These are phyloP conservation scores for Lagerstroemia speciosa DNA, from an alignment of 345 rosid species.

Conservation along the genomic window DNA sequence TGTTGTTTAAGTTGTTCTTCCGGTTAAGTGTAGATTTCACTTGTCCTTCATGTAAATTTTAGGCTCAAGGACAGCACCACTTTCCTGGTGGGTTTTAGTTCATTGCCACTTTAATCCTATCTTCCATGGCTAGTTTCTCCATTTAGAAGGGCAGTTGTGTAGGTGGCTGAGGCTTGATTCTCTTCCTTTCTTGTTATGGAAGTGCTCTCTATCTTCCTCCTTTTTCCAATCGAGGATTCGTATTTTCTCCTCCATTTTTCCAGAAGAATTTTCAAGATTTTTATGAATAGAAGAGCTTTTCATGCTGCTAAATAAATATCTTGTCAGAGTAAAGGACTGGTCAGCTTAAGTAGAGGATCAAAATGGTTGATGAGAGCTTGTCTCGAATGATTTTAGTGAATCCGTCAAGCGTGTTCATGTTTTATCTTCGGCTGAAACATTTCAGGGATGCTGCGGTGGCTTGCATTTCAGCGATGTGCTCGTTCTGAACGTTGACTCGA, in stretches of 20 bases:
- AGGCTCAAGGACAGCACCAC: not conserved
- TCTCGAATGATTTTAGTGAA: not conserved
- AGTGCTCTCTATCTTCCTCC: constrained; percentile 1
- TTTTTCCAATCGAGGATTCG: too few relatives aligned
- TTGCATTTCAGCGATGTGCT: constrained; percentile 63
- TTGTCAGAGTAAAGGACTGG: not conserved
- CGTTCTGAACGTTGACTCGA: constrained; percentile 34
- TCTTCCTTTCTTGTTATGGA: constrained; percentile 27
- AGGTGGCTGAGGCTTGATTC: constrained; percentile 6
- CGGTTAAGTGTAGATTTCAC: not conserved
- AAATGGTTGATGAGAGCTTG: not conserved
- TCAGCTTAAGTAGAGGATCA: not conserved
- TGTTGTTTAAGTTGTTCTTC: not conserved
- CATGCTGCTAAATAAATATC: not conserved
- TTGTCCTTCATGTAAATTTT: not conserved
- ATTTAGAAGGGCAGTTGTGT: constrained; percentile 15
- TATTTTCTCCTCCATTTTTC: not conserved
- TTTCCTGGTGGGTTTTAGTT: constrained; percentile 7
- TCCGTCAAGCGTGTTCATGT: not conserved
- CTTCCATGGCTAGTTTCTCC: constrained; percentile 17
- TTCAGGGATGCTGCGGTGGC: constrained; percentile 75
- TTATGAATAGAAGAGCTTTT: not conserved
- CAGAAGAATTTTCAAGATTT: not conserved
- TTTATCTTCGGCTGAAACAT: not conserved
- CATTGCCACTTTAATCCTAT: constrained; percentile 13